Evolutionary conservation across 257 asterid species (phyloP).

Genomic region (Solanum tarapatanum): DNA sequence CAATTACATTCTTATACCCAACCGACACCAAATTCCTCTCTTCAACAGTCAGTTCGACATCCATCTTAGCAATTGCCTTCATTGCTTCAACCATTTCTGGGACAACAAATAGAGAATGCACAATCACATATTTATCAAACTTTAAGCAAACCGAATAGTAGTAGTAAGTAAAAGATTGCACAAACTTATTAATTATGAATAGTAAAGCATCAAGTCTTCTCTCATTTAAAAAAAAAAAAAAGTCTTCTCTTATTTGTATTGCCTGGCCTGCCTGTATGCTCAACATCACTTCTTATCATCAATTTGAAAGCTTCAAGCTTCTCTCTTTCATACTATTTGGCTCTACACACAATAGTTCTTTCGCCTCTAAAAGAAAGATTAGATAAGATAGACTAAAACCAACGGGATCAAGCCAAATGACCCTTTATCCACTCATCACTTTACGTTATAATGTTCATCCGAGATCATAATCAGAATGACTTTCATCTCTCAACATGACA

Average conservation of each 20-base stretch:
- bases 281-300: not conserved
- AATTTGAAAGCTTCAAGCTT: not conserved
- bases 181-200: not conserved
- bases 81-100: constrained; percentile 78
- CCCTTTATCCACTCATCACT: not conserved
- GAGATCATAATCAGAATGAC: not conserved
- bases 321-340: not conserved
- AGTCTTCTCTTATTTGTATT: not conserved
- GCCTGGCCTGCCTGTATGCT: not conserved
- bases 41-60: constrained; percentile 64
- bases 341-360: not conserved
- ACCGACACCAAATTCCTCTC: constrained; percentile 75
- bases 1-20: constrained; percentile 69
- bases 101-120: not conserved
- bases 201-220: not conserved
- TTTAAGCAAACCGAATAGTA: not conserved
- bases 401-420: not conserved
- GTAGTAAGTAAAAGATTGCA: not conserved
- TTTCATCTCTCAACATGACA: not conserved
- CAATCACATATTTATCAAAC: not conserved
- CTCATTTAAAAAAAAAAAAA: not conserved
- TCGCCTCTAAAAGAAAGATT: not conserved
- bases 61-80: constrained; percentile 59
- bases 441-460: not conserved
- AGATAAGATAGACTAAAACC: not conserved